phyloP scores from a whole-genome alignment of 1,139 yeast genomes.

The Hansenula sp. region DNA sequence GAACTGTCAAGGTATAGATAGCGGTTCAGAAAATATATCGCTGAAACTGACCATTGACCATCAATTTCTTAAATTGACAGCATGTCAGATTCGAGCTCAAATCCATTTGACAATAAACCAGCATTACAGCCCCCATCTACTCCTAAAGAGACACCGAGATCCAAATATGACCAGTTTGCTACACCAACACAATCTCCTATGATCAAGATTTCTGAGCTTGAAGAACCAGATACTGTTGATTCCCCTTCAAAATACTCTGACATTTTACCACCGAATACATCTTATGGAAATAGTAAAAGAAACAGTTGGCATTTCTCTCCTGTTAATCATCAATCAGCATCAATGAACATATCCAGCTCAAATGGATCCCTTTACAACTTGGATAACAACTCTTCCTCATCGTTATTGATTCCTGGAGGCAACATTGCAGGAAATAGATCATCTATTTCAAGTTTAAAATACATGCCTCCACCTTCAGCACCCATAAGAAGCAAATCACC shows the following conservation, averaged over 20 bases:
- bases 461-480: constrained; percentile 30
- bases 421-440: constrained; percentile 22
- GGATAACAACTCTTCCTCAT: constrained; percentile 20
- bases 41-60: no score
- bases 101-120: background rate
- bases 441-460: constrained; percentile 24
- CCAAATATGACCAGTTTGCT: constrained; percentile 15
- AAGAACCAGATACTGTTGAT: constrained; percentile 3
- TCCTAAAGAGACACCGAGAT: constrained; percentile 13
- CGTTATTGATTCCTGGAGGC: constrained; percentile 21
- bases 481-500: constrained; percentile 26
- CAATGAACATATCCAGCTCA: background rate
- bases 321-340: background rate
- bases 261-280: constrained; percentile 17
- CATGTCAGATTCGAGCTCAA: background rate
- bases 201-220: constrained; percentile 22
- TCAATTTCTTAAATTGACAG: background rate
- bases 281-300: constrained; percentile 3
- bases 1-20: no score
- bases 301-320: background rate
- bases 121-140: constrained; percentile 6
- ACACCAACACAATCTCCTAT: constrained; percentile 22
- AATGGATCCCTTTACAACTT: constrained; percentile 11
- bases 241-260: constrained; percentile 11
- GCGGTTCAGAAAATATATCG: no score